Conservation (phyloP, 768 basidiomycete species). For the Phlebiopsis gigantea region DNA sequence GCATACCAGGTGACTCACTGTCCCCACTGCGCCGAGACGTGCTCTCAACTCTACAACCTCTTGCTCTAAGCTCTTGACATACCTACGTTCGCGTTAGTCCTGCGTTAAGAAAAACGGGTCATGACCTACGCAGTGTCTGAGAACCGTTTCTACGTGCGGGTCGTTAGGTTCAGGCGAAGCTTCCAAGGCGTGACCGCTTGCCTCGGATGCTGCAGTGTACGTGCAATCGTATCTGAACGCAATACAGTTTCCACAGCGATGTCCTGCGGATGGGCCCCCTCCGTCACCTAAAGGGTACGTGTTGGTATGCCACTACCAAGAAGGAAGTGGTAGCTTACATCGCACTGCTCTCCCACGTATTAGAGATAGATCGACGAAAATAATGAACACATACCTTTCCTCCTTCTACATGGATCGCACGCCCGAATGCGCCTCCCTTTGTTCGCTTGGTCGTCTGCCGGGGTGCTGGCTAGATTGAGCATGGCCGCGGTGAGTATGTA, state of each 20-base stretch:
- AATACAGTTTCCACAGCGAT: conserved; percentile 6
- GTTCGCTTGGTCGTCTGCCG: background rate
- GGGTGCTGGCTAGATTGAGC: no score
- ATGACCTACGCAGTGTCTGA: background rate
- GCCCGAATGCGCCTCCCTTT: background rate
- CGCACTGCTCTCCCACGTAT: conserved; percentile 7
- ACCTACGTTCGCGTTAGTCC: background rate
- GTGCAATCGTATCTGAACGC: conserved; percentile 5
- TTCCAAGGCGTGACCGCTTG: background rate
- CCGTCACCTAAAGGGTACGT: conserved; percentile 4
- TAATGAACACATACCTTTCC: background rate
- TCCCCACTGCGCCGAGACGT: background rate
- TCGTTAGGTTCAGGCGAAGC: background rate
- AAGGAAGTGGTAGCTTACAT: conserved; percentile 2
- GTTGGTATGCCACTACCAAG: background rate
- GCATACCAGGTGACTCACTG: background rate
- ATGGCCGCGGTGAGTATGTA: no score
- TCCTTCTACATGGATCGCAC: background rate
- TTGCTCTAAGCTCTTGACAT: background rate
- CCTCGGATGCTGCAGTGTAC: conserved; percentile 5
- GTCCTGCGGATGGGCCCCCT: background rate
- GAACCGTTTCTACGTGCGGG: background rate
- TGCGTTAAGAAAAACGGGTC: background rate
- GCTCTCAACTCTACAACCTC: background rate
- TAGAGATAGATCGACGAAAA: background rate